A percentile compares a stretch with the other conserved stretches of the same genome.
Evolutionary conservation across 2,329 filamentous ascomycete genomes (phyloP).

Genomic region (Colletotrichum destructivum): DNA sequence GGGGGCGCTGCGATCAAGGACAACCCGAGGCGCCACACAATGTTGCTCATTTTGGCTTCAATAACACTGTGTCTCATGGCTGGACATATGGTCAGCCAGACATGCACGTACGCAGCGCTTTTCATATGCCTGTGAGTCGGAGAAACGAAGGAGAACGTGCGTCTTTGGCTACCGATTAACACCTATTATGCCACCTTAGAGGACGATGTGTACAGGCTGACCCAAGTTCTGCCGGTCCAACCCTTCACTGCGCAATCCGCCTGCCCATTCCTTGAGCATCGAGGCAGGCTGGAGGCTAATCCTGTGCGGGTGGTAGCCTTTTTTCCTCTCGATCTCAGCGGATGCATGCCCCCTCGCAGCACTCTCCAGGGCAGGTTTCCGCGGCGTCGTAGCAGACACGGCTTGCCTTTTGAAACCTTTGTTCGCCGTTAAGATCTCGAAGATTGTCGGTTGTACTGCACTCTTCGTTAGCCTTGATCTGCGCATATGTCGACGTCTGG

Average conservation of each 20-base stretch:
- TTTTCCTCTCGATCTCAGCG: neutral
- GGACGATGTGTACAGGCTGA: neutral
- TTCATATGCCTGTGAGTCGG: neutral
- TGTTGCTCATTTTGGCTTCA: no score
- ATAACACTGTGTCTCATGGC: neutral
- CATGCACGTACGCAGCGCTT: neutral
- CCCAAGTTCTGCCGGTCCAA: neutral
- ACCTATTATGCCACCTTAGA: neutral
- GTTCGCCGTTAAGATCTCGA: neutral
- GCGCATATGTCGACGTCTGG: no score
- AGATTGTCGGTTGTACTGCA: constrained; percentile 35
- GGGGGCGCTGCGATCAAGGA: neutral
- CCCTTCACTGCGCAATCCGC: neutral
- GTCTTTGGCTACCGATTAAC: constrained; percentile 26
- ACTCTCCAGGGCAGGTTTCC: neutral
- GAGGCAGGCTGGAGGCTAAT: neutral
- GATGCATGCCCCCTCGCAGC: neutral
- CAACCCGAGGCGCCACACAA: neutral
- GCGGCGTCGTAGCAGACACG: neutral
- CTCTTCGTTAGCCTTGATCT: neutral
- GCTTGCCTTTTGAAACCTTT: neutral
- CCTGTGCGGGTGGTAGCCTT: neutral
- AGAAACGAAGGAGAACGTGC: neutral
- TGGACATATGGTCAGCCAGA: neutral
- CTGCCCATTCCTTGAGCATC: neutral